These are phyloP conservation scores for Floccularia luteovirens DNA, from an alignment of 768 basidiomycete species.

Conservation along the genomic window DNA sequence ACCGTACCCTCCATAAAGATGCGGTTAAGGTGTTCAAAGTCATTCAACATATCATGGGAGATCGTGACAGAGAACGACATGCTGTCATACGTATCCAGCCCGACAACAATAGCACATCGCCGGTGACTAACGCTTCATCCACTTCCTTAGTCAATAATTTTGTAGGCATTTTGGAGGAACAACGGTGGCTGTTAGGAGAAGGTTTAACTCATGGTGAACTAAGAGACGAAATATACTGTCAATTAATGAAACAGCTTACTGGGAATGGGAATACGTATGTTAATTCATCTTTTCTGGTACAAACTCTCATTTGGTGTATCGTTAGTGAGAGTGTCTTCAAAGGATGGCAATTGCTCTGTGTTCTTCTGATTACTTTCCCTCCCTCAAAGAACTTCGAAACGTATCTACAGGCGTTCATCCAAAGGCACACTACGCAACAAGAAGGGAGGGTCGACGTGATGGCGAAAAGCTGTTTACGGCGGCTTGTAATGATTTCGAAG, in stretches of 20 bases:
- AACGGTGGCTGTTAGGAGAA: constrained; percentile 77
- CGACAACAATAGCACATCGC: constrained; percentile 36
- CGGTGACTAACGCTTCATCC: constrained; percentile 37
- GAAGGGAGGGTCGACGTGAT: constrained; percentile 83
- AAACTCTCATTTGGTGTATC: constrained; percentile 1
- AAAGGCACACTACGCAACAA: constrained; percentile 53
- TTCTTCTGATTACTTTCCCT: constrained; percentile 85
- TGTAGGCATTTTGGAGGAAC: constrained; percentile 64
- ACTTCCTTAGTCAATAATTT: constrained; percentile 30
- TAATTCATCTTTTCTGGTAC: neutral
- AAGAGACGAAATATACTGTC: constrained; percentile 91
- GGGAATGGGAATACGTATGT: constrained; percentile 75
- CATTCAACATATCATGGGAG: constrained; percentile 91
- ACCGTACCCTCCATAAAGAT: constrained; percentile 60
- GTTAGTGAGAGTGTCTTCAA: constrained; percentile 77
- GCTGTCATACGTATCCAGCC: constrained; percentile 39
- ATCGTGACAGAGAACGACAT: constrained; percentile 67
- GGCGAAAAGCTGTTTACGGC: constrained; percentile 85
- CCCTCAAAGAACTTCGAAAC: constrained; percentile 91
- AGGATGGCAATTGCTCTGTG: constrained; percentile 91
- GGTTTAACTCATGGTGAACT: constrained; percentile 78
- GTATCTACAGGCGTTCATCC: constrained; percentile 75
- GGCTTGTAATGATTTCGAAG: constrained; percentile 64
- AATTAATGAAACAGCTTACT: constrained; percentile 86
- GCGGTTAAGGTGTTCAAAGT: constrained; percentile 84